Evolutionary conservation across 768 basidiomycete species (phyloP).

Genomic region (Dioszegia aurantiaca): DNA sequence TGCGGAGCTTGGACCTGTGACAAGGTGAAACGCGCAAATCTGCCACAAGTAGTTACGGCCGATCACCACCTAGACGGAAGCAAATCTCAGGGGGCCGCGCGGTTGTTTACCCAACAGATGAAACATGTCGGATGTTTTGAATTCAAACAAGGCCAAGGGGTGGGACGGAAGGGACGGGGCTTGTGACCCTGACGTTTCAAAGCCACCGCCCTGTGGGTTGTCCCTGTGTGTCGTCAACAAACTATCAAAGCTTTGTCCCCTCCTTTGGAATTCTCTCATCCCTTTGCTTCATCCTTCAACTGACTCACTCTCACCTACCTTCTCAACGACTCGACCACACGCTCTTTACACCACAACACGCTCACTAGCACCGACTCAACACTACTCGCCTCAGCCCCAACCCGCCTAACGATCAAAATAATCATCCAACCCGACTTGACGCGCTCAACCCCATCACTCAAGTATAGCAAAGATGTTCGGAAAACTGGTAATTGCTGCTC

Average conservation of each 20-base stretch:
- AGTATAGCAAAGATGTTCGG: constrained; percentile 28
- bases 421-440: background rate
- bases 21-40: no score
- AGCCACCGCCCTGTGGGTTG: background rate
- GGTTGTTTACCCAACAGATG: constrained; percentile 12
- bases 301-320: background rate
- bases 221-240: background rate
- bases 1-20: no score
- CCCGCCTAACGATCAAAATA: background rate
- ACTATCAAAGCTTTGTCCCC: constrained; percentile 3
- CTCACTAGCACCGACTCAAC: constrained; percentile 5
- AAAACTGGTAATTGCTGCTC: constrained; percentile 54
- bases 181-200: no score
- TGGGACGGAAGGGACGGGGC: background rate
- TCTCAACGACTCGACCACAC: constrained; percentile 2
- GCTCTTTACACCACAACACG: background rate
- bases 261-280: background rate
- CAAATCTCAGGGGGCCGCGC: background rate
- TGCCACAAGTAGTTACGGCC: no score
- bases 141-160: background rate
- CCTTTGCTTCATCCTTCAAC: constrained; percentile 6
- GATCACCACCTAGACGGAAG: background rate
- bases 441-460: background rate
- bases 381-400: background rate
- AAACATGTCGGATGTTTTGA: constrained; percentile 3